These are phyloP conservation scores for Alternaria ventricosa DNA, from an alignment of 2,329 filamentous ascomycete genomes.

Conservation along the genomic window DNA sequence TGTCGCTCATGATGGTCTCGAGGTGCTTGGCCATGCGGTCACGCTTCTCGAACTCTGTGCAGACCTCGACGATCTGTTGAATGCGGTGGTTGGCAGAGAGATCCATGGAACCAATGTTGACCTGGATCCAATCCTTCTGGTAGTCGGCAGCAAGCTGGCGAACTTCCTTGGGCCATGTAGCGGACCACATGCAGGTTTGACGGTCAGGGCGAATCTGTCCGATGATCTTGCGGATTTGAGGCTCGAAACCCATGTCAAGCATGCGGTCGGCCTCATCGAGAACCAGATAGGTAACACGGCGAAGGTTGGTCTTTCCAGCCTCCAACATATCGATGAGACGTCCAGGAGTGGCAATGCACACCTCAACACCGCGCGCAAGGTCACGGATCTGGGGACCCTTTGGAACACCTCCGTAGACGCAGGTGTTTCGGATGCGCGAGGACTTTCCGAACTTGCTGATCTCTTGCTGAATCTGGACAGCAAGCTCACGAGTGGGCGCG, in stretches of 20 bases:
- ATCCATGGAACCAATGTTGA: slow-evolving; percentile 97
- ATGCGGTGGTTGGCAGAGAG: slow-evolving; percentile 97
- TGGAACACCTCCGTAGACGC: slow-evolving; percentile 98
- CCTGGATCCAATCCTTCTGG: slow-evolving; percentile 95
- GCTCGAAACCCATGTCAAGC: slow-evolving; percentile 99
- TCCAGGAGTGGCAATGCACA: slow-evolving; percentile 97
- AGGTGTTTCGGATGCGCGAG: slow-evolving; percentile 97
- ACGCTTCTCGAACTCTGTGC: slow-evolving; percentile 96
- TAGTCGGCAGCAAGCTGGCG: slow-evolving; percentile 90
- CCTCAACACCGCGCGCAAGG: slow-evolving; percentile 91
- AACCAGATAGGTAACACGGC: slow-evolving; percentile 96
- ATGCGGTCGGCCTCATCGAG: slow-evolving; percentile 99
- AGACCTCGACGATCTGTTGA: slow-evolving; percentile 95
- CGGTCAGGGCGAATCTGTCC: slow-evolving; percentile 96
- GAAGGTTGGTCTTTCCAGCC: slow-evolving; percentile 96
- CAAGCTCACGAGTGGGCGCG: slow-evolving; percentile 95
- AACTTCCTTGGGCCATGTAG: slow-evolving; percentile 99
- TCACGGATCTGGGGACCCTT: slow-evolving; percentile 98
- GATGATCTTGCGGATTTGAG: slow-evolving; percentile 98
- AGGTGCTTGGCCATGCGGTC: slow-evolving; percentile 97
- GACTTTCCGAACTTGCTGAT: slow-evolving; percentile 99
- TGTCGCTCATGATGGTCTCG: slow-evolving; percentile 97
- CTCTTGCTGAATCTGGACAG: slow-evolving; percentile 97
- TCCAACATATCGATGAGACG: slow-evolving; percentile 99
- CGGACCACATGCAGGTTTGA: slow-evolving; percentile 99